phyloP scores from a whole-genome alignment of 2,329 filamentous ascomycete species.

The Penicillium sumatraense region DNA sequence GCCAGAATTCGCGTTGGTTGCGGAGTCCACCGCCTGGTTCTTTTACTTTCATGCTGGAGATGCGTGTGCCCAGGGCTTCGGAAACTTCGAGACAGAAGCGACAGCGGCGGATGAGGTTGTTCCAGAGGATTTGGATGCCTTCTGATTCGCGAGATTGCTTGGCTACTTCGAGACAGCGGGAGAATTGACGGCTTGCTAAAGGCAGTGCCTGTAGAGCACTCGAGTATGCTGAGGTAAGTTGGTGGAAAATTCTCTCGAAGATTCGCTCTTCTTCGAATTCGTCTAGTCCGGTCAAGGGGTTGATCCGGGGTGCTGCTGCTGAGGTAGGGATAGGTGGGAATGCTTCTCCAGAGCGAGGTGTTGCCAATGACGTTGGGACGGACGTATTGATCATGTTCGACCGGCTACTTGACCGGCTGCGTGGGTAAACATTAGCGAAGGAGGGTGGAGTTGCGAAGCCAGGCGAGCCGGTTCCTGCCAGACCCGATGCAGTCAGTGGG shows the following conservation, averaged over 20 bases:
- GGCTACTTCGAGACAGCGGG: conserved; percentile 65
- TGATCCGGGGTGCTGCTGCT: conserved; percentile 55
- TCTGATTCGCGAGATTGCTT: conserved; percentile 64
- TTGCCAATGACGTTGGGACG: conserved; percentile 57
- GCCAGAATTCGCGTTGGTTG: conserved; percentile 65
- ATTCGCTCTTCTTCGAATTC: conserved; percentile 75
- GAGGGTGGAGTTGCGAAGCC: conserved; percentile 36
- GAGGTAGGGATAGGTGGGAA: conserved; percentile 61
- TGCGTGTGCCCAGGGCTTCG: conserved; percentile 70
- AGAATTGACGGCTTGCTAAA: conserved; percentile 69
- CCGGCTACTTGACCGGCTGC: conserved; percentile 56
- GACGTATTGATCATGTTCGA: conserved; percentile 57
- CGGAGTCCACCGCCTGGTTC: conserved; percentile 73
- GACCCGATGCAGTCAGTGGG: conserved; percentile 34
- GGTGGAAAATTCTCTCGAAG: conserved; percentile 82
- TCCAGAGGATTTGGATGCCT: conserved; percentile 68
- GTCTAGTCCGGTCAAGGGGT: conserved; percentile 64
- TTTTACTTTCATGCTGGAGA: conserved; percentile 81
- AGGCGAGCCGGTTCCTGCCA: conserved; percentile 34
- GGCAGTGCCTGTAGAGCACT: conserved; percentile 74
- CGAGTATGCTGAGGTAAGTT: conserved; percentile 74
- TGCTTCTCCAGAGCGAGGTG: conserved; percentile 81
- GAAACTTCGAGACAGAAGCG: conserved; percentile 72
- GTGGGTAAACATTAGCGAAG: conserved; percentile 34
- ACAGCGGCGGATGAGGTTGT: conserved; percentile 72